phyloP scores from a whole-genome alignment of 345 rosid genomes.

The Garcia nutans region DNA sequence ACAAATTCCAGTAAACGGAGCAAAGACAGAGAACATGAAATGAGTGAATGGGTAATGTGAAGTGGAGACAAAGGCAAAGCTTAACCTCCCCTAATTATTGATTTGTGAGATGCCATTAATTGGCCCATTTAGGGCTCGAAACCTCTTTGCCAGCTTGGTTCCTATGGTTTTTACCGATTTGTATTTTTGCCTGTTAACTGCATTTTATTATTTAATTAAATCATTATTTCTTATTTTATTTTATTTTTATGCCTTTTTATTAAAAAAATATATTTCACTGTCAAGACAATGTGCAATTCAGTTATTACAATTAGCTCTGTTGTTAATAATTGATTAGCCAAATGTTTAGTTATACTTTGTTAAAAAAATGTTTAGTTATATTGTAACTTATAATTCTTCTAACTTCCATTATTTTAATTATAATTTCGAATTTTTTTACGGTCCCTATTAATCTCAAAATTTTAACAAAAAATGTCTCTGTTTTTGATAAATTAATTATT shows the following conservation, averaged over 20 bases:
- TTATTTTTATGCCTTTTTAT: too few relatives aligned
- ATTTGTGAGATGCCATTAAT: background rate
- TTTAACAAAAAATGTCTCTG: background rate
- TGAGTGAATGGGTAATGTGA: too few relatives aligned
- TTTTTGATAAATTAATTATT: too few relatives aligned
- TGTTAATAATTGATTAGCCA: too few relatives aligned
- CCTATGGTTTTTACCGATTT: background rate
- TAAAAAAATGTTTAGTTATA: too few relatives aligned
- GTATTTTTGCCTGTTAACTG: background rate
- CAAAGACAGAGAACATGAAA: background rate
- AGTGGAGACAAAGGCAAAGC: background rate
- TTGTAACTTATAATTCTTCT: too few relatives aligned
- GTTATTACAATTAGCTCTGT: too few relatives aligned
- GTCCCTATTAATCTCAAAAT: conserved; percentile 25
- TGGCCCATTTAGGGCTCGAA: conserved; percentile 2
- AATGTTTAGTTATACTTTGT: too few relatives aligned
- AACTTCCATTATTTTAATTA: too few relatives aligned
- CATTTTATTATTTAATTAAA: background rate
- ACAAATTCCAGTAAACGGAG: background rate
- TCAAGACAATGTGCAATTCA: too few relatives aligned
- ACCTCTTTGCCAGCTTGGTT: background rate
- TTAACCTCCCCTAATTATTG: background rate
- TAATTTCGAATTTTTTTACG: background rate
- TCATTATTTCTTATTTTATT: too few relatives aligned
- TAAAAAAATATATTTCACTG: too few relatives aligned